These are phyloP conservation scores for Saccharomyces hybrid DNA, from an alignment of 1,139 yeast genomes.

Conservation along the genomic window DNA sequence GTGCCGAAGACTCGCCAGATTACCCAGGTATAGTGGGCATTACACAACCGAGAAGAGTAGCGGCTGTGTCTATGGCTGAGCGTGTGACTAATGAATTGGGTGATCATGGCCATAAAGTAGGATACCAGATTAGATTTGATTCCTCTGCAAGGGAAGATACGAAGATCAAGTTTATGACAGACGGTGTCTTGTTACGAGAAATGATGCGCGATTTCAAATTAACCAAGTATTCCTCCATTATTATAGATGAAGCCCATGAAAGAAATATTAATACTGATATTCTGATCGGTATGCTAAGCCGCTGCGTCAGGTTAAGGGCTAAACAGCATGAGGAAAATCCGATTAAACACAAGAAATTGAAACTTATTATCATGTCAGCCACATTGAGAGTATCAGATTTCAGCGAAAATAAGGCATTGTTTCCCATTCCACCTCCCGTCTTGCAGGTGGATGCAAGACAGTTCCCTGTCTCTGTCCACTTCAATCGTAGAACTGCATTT, in stretches of 20 bases:
- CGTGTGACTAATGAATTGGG: conserved; percentile 85
- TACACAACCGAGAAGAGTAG: conserved; percentile 97
- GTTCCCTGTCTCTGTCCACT: conserved; percentile 88
- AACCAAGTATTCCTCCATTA: conserved; percentile 72
- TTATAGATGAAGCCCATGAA: conserved; percentile 98
- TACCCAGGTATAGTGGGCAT: conserved; percentile 92
- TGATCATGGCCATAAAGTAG: conserved; percentile 67
- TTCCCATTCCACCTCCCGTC: conserved; percentile 79
- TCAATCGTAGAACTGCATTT: conserved; percentile 67
- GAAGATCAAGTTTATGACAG: conserved; percentile 93
- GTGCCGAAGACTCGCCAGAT: conserved; percentile 48
- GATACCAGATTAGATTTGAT: conserved; percentile 89
- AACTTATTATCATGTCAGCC: conserved; percentile 87
- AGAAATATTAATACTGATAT: conserved; percentile 94
- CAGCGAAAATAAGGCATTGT: conserved; percentile 67
- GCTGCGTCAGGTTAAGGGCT: conserved; percentile 73
- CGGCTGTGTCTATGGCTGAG: conserved; percentile 95
- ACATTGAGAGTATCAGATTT: conserved; percentile 90
- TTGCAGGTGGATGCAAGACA: conserved; percentile 92
- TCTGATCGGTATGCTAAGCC: conserved; percentile 85
- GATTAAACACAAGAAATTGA: conserved; percentile 47
- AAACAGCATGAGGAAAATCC: conserved; percentile 46
- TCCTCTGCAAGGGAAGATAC: conserved; percentile 63
- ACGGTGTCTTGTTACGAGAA: conserved; percentile 91
- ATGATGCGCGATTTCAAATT: conserved; percentile 81